These are phyloP conservation scores for Dispira simplex DNA, from an alignment of 192 early-diverging fungal genomes.

Conservation along the genomic window DNA sequence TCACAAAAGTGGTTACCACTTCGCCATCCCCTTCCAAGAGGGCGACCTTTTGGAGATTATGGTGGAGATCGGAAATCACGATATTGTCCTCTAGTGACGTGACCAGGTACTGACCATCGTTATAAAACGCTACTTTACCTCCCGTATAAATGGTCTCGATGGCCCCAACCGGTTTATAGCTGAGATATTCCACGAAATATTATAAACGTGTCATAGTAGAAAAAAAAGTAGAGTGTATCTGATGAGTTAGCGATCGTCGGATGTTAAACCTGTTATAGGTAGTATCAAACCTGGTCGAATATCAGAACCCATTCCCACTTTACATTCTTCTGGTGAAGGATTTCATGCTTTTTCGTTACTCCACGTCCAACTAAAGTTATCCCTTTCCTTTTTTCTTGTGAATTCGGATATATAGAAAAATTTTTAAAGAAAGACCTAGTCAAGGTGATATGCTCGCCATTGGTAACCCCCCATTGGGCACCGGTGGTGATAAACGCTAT, in stretches of 20 bases:
- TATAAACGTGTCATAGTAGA: neutral
- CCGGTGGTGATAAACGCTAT: neutral
- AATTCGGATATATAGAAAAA: too few species aligned
- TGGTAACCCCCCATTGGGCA: neutral
- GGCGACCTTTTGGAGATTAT: constrained; percentile 36
- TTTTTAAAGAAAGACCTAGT: neutral
- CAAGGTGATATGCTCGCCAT: neutral
- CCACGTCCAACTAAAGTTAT: too few species aligned
- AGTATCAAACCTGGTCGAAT: neutral
- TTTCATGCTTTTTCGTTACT: too few species aligned
- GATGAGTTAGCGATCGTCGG: neutral
- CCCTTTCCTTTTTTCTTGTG: too few species aligned
- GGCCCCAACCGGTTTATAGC: constrained; percentile 56
- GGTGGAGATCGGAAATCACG: constrained; percentile 50
- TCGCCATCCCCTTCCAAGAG: constrained; percentile 69
- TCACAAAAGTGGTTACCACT: constrained; percentile 72
- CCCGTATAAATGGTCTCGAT: constrained; percentile 89
- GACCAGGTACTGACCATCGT: constrained; percentile 51
- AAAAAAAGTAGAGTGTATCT: neutral
- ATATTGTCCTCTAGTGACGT: constrained; percentile 76
- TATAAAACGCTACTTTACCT: constrained; percentile 55
- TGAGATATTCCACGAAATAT: constrained; percentile 13
- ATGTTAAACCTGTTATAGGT: neutral
- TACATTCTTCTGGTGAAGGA: too few species aligned
- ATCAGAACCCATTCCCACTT: too few species aligned